Percentiles rank a stretch among this genome's conserved stretches.
phyloP scores from a whole-genome alignment of 2,329 filamentous ascomycete species.

The Penicillium concentricum region DNA sequence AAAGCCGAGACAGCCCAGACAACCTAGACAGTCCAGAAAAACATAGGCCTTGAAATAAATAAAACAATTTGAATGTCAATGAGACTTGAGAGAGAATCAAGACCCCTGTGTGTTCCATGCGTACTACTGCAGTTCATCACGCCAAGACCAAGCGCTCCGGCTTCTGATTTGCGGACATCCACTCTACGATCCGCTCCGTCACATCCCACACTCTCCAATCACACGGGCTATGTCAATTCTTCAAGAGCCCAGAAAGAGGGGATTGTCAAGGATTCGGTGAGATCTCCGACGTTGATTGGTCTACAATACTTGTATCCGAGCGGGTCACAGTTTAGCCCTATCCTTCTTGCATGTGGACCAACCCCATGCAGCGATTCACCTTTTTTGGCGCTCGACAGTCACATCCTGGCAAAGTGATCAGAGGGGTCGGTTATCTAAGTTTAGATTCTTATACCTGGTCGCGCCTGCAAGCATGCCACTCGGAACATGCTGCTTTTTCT shows the following conservation, averaged over 20 bases:
- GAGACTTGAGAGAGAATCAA: conserved; percentile 7
- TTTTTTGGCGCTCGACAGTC: conserved; percentile 17
- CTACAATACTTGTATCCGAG: conserved; percentile 13
- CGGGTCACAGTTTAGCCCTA: conserved; percentile 17
- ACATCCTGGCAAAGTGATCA: conserved; percentile 9
- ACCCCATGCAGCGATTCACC: conserved; percentile 13
- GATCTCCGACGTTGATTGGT: conserved; percentile 13
- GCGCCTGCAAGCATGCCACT: conserved; percentile 10
- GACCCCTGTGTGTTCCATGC: conserved; percentile 15
- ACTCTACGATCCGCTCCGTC: conserved; percentile 22
- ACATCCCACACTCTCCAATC: conserved; percentile 23
- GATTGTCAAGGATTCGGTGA: conserved; percentile 5
- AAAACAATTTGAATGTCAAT: conserved; percentile 13
- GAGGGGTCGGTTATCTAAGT: conserved; percentile 16
- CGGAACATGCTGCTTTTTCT: conserved; percentile 4
- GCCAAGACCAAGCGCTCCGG: conserved; percentile 12
- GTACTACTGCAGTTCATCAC: conserved; percentile 24
- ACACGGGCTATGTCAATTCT: conserved; percentile 8
- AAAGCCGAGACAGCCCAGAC: not conserved
- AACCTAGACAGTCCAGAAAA: not conserved
- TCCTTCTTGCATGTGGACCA: conserved; percentile 7
- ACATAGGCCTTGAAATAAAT: not conserved
- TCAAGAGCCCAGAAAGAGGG: conserved; percentile 18
- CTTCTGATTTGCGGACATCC: conserved; percentile 18
- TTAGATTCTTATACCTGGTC: conserved; percentile 18